Evolutionary conservation across 1,284 basidiomycete genomes (phyloP), one percentile per base, ranked within the genome.

Genomic region (Rhizopogon parksii): DNA sequence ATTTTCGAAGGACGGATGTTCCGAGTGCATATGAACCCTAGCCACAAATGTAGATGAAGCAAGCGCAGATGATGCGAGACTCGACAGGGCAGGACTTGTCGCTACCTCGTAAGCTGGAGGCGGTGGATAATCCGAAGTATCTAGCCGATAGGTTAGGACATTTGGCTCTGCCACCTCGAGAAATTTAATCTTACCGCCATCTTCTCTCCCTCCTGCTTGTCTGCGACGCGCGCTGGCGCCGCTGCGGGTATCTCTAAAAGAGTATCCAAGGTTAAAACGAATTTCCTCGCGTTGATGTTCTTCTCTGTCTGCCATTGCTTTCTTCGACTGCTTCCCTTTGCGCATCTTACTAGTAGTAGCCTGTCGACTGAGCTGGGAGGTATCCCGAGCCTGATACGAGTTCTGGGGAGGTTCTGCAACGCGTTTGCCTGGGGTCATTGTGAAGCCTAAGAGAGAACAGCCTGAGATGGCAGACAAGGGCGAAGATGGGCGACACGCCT

Each of bases 301-400:
- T 54, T 69, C 64, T 62, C 59, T 68, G 42, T 45, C 42, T n/a
- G 14, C 30, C 30, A 32, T 32, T 32, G 11, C 5, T 57, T 63
- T 59, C 57, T 61, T 63, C 53, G 51, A 62, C 57, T 61, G 64
- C 59, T 65, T 72, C 24, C 63, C 61, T 66, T 78, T 79, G 54
- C 78, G 76, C 39, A 76, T 69, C 53, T 76, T 71, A 15, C 77
- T 71, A 54, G 74, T 68, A 56, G 76, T 70, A 36, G 75, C 69
- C 58, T 71, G 59, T 60, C 78, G 79, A 55, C 73, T 78, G 64
- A 79, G 77, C 60, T 77, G 79, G 47, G 71, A 73, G 62, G 76
- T 72, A 63, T 71, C 66, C 60, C 79, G 77, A 49, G 76, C 76
- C 56, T 81, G 74, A 70, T 80, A 83, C 54, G 81, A 80, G 37